phyloP scores from a whole-genome alignment of 164 flowering plant species.

The Cinnamomum chago region DNA sequence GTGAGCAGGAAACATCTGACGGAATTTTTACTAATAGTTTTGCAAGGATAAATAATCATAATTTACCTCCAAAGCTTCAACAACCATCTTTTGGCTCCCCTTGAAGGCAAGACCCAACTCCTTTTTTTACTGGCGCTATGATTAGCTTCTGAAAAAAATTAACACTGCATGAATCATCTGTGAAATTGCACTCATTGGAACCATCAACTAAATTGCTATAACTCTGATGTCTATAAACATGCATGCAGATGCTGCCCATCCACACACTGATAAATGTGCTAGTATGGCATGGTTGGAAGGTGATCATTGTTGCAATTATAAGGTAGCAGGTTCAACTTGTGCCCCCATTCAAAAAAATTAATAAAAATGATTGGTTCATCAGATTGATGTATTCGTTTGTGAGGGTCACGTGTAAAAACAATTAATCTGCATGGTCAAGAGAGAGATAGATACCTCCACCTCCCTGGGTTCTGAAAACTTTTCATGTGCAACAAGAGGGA shows the following conservation, averaged over 20 bases:
- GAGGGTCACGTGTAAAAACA: no score
- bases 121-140: constrained; percentile 73
- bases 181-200: not conserved
- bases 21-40: not conserved
- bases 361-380: no score
- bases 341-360: no score
- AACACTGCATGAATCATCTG: not conserved
- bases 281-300: no score
- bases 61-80: constrained; percentile 90
- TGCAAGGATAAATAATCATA: not conserved
- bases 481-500: constrained; percentile 59
- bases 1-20: not conserved
- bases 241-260: no score
- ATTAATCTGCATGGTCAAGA: not conserved
- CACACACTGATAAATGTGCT: no score
- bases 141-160: constrained; percentile 61
- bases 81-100: constrained; percentile 77
- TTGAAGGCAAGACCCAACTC: constrained; percentile 92
- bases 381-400: no score
- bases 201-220: not conserved
- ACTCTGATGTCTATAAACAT: no score
- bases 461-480: constrained; percentile 69
- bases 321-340: no score
- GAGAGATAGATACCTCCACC: constrained; percentile 61
- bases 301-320: no score